A percentile compares a stretch with the other conserved stretches of the same genome.
phyloP scores from a whole-genome alignment of 371 early-diverging fungal species.

The Mortierella sp. region DNA sequence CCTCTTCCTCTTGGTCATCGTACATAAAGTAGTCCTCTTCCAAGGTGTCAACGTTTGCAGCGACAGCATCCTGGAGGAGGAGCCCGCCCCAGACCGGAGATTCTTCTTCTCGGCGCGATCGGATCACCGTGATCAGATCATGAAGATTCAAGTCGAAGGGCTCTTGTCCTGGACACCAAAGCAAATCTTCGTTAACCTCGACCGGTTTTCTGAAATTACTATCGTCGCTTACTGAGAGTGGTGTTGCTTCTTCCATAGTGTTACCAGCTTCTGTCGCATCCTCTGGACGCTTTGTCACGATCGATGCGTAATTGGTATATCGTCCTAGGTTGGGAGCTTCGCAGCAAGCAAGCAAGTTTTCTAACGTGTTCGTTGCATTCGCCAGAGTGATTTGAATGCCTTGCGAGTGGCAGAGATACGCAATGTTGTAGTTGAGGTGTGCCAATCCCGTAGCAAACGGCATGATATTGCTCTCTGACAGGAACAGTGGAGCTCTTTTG shows the following conservation, averaged over 20 bases:
- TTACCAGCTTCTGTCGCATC: neutral
- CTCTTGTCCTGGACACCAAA: slow-evolving; percentile 47
- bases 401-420: slow-evolving; percentile 85
- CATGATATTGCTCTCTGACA: slow-evolving; percentile 66
- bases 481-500: slow-evolving; percentile 70
- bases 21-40: slow-evolving; percentile 46
- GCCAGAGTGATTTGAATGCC: slow-evolving; percentile 75
- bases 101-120: slow-evolving; percentile 44
- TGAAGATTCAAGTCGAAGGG: slow-evolving; percentile 40
- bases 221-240: slow-evolving; percentile 21
- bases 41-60: slow-evolving; percentile 22
- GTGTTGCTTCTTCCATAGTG: slow-evolving; percentile 6
- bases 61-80: slow-evolving; percentile 42
- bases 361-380: slow-evolving; percentile 70
- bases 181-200: slow-evolving; percentile 16
- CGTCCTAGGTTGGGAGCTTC: slow-evolving; percentile 70
- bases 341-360: slow-evolving; percentile 78
- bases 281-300: slow-evolving; percentile 26
- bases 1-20: slow-evolving; percentile 49
- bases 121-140: slow-evolving; percentile 29
- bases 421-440: slow-evolving; percentile 88
- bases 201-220: slow-evolving; percentile 14
- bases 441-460: slow-evolving; percentile 77
- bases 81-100: slow-evolving; percentile 45
- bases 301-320: slow-evolving; percentile 58